Conservation (phyloP, 805 yeast genomes). For the Ogataea nakhonphanomensis region DNA sequence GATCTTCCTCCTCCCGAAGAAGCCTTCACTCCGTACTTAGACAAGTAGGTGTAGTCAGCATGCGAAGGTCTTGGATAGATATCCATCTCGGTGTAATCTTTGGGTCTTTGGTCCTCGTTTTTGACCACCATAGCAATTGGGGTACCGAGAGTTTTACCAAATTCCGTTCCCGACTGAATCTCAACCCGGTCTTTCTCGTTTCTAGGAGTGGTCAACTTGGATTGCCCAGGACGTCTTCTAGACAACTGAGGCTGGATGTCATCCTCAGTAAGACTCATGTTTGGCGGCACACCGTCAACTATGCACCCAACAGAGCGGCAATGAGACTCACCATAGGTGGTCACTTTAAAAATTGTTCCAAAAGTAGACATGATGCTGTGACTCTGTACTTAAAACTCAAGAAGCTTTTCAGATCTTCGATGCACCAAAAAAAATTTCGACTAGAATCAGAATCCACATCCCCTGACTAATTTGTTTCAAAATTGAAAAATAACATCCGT, state of each 20-base stretch:
- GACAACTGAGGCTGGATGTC: conserved; percentile 95
- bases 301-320: conserved; percentile 97
- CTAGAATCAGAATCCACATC: conserved; percentile 3
- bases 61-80: conserved; percentile 96
- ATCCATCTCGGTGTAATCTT: conserved; percentile 94
- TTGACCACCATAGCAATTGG: conserved; percentile 92
- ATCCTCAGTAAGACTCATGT: conserved; percentile 74
- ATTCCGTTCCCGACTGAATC: conserved; percentile 93
- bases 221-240: conserved; percentile 97
- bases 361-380: conserved; percentile 61
- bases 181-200: conserved; percentile 91
- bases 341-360: conserved; percentile 65
- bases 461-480: conserved; percentile 2
- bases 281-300: conserved; percentile 98
- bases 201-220: conserved; percentile 89
- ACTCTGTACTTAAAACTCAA: background rate
- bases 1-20: conserved; percentile 97
- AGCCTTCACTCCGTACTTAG: conserved; percentile 90
- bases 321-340: conserved; percentile 98
- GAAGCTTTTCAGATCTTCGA: conserved; percentile 6
- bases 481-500: conserved; percentile 3
- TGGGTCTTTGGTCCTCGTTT: conserved; percentile 96
- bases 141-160: conserved; percentile 87
- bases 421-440: conserved; percentile 8
- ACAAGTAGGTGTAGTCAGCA: conserved; percentile 91